Percentiles rank a stretch among this genome's conserved stretches.
phyloP scores from a whole-genome alignment of 176 grass and related monocot species.

The Triticum monococcum region DNA sequence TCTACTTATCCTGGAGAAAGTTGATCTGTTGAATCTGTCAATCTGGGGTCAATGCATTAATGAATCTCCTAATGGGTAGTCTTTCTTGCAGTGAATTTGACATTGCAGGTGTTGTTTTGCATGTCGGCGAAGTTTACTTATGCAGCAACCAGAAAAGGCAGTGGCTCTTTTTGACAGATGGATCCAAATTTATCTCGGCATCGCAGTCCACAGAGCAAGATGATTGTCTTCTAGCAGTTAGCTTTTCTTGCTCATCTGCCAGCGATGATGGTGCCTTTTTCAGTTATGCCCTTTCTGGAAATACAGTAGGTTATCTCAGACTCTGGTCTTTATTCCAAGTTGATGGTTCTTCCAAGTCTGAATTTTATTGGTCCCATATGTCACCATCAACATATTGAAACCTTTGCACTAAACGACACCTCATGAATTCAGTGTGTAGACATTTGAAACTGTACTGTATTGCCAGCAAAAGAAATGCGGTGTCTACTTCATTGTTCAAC shows the following conservation, averaged over 20 bases:
- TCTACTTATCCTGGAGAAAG: background rate
- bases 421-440: background rate
- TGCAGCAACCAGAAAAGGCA: slow-evolving; percentile 72
- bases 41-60: slow-evolving; percentile 5
- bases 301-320: slow-evolving; percentile 57
- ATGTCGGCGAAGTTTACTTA: slow-evolving; percentile 73
- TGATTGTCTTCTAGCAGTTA: slow-evolving; percentile 70
- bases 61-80: slow-evolving; percentile 6
- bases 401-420: background rate
- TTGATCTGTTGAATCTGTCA: slow-evolving; percentile 14
- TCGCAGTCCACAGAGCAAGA: slow-evolving; percentile 43
- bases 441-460: slow-evolving; percentile 1
- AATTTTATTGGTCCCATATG: background rate
- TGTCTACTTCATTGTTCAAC: slow-evolving; percentile 13
- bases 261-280: slow-evolving; percentile 66
- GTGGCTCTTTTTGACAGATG: slow-evolving; percentile 90
- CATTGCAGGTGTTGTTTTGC: slow-evolving; percentile 70
- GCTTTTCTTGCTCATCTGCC: slow-evolving; percentile 49
- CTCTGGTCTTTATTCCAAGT: slow-evolving; percentile 3
- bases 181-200: slow-evolving; percentile 46
- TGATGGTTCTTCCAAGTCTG: background rate
- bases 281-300: slow-evolving; percentile 55
- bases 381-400: background rate
- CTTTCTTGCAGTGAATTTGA: slow-evolving; percentile 86
- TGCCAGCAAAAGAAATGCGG: background rate